Base-by-base conservation (phyloP, 2,329 filamentous ascomycete species). In the Huntiella savannae region DNA sequence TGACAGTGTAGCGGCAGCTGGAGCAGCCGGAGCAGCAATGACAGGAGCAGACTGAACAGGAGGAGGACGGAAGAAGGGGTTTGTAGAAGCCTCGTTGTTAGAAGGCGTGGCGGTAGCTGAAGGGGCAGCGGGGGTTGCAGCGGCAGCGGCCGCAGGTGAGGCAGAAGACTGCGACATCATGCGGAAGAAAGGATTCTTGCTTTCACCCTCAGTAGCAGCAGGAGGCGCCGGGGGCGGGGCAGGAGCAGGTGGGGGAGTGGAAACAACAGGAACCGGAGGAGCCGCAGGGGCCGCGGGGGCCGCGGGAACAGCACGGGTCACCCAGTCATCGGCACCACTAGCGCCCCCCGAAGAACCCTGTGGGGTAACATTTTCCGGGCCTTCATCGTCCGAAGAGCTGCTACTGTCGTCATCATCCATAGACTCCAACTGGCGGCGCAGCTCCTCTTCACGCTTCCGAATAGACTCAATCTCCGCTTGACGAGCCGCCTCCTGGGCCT, bases 161-260 rank as follows among this genome's bases (percentile, higher is more conserved):
- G 67, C 61, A 8, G 74, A 63, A 13, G 69, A 63, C 59, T 87
- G 80, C 43, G 77, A 78, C 69, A 92, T 77, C 65, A 87, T 91
- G 62, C 81, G 84, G 66, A 88, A 85, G 66, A 93, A 98, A 2
- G 91, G 91, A 58, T 96, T 96, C 60, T 83, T 88, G 55, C 85
- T 94, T 62, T 93, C 83, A 2, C 73, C 69, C 53, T 84, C 79
- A n/a, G 41, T 37, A 4, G 69, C 64, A 3, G 70, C 67, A 38
- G 73, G 68, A 49, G 70, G 70, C 28, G 69, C 67, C n/a, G 67
- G 64, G 3, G 69, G 62, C 38, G 43, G 33, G 10, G 35, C 17
- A 38, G 71, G 67, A 4, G 69, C 64, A 3, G 70, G 67, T 40
- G 73, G 68, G 48, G 70, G 70, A 33, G 68, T 66, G 13, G 72